Evolutionary conservation across 352 stramenopile genomes (phyloP).

Genomic region (Phytophthora tentaculata): DNA sequence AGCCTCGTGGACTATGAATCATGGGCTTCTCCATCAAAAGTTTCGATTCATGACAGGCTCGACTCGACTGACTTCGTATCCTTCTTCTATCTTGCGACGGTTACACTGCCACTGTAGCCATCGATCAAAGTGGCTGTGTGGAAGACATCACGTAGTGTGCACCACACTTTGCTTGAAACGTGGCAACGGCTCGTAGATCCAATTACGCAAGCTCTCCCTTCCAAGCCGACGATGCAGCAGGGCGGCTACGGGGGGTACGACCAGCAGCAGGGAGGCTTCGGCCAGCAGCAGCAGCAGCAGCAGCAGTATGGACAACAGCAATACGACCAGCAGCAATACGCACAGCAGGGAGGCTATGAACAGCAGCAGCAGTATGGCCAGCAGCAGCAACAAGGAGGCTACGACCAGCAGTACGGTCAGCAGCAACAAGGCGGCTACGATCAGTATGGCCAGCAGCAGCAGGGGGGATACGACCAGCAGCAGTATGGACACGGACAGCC

Average conservation of each 20-base stretch:
- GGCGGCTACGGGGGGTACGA: conserved; percentile 40
- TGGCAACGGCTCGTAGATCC: conserved; percentile 21
- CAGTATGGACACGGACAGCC: conserved; percentile 33
- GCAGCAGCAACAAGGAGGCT: conserved; percentile 32
- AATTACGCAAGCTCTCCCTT: conserved; percentile 18
- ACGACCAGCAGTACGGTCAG: conserved; percentile 36
- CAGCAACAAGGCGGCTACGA: conserved; percentile 42
- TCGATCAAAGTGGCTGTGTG: no score
- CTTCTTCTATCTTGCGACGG: not conserved
- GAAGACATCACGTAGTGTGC: no score
- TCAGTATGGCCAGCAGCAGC: conserved; percentile 68
- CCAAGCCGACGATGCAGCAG: conserved; percentile 50
- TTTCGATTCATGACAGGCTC: not conserved
- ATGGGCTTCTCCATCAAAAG: not conserved
- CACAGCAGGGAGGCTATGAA: conserved; percentile 42
- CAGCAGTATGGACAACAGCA: conserved; percentile 42
- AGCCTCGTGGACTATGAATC: not conserved
- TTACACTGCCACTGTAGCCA: no score
- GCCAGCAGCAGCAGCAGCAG: conserved; percentile 47
- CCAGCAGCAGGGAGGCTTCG: conserved; percentile 41
- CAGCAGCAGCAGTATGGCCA: conserved; percentile 40
- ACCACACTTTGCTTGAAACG: conserved; percentile 18
- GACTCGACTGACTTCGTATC: not conserved
- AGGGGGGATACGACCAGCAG: conserved; percentile 43
- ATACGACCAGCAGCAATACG: conserved; percentile 48